Evolutionary conservation across 169 alveolate genomes (phyloP).

Genomic region (Perkinsus olseni): DNA sequence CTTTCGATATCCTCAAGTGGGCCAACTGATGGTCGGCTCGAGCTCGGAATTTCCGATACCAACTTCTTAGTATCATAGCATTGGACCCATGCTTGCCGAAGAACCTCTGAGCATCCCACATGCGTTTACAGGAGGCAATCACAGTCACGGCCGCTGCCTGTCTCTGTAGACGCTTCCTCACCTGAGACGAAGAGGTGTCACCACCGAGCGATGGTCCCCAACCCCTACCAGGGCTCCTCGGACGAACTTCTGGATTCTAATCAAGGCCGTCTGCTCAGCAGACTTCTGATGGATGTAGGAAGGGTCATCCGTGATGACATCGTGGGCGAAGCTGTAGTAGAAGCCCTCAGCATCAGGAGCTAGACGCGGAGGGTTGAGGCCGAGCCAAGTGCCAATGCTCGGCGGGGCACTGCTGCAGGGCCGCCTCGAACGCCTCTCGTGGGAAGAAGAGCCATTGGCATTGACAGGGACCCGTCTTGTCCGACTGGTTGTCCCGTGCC

Average conservation of each 20-base stretch:
- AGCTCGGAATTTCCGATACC: slow-evolving; percentile 10
- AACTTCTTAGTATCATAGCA: neutral
- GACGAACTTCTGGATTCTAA: neutral
- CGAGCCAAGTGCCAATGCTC: slow-evolving; percentile 3
- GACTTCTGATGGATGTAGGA: slow-evolving; percentile 4
- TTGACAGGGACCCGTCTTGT: slow-evolving; percentile 3
- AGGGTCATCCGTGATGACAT: slow-evolving; percentile 7
- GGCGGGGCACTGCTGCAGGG: neutral
- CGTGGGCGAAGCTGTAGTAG: slow-evolving; percentile 9
- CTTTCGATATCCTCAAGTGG: neutral
- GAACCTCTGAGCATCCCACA: slow-evolving; percentile 5
- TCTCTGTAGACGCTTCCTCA: neutral
- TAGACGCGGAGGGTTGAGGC: slow-evolving; percentile 7
- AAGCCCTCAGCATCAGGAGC: neutral
- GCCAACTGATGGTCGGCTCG: neutral
- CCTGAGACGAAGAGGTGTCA: neutral
- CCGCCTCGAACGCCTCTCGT: slow-evolving; percentile 8
- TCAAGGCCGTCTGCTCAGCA: slow-evolving; percentile 3
- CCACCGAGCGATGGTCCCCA: neutral
- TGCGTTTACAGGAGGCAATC: neutral
- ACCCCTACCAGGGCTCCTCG: slow-evolving; percentile 3
- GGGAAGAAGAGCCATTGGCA: slow-evolving; percentile 11
- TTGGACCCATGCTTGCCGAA: slow-evolving; percentile 3
- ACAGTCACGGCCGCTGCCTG: slow-evolving; percentile 7
- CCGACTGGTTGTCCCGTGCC: slow-evolving; percentile 8